A percentile compares a stretch with the other conserved stretches of the same genome.
Evolutionary conservation across 768 basidiomycete genomes (phyloP).

Genomic region (Phlegmacium glaucopus): DNA sequence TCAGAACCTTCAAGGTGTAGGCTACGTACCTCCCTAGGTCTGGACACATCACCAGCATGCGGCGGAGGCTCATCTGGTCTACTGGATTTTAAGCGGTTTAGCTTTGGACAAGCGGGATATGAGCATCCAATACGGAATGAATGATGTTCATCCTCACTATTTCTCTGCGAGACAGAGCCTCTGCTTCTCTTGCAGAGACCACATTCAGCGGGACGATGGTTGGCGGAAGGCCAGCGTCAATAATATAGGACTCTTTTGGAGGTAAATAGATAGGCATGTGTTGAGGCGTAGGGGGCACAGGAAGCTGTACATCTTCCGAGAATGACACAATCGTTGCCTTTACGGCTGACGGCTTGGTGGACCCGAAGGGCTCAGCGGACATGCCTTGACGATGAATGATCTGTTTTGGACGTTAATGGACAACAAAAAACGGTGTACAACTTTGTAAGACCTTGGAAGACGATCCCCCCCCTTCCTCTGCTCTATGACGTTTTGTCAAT

Average conservation of each 20-base stretch:
- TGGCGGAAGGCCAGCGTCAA: slow-evolving; percentile 11
- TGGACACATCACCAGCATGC: neutral
- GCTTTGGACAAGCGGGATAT: neutral
- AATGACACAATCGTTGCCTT: neutral
- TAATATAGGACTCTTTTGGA: slow-evolving; percentile 13
- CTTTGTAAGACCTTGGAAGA: slow-evolving; percentile 13
- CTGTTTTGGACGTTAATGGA: slow-evolving; percentile 1
- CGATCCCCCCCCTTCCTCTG: slow-evolving; percentile 30
- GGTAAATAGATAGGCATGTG: slow-evolving; percentile 17
- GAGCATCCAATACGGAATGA: neutral
- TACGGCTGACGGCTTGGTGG: neutral
- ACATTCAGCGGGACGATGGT: slow-evolving; percentile 1
- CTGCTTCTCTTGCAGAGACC: neutral
- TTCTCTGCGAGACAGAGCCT: slow-evolving; percentile 13
- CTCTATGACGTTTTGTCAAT: slow-evolving; percentile 31
- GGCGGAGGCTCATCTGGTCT: slow-evolving; percentile 6
- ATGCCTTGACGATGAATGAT: slow-evolving; percentile 2
- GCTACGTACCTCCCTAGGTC: neutral
- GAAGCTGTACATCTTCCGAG: slow-evolving; percentile 1
- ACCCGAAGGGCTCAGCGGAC: neutral
- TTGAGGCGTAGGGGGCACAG: slow-evolving; percentile 10
- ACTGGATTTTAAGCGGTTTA: slow-evolving; percentile 16
- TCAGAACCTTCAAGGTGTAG: neutral
- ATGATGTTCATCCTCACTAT: slow-evolving; percentile 12
- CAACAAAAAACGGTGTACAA: neutral